Evolutionary conservation across 768 basidiomycete genomes (phyloP).

Genomic region (Terana coerulea): DNA sequence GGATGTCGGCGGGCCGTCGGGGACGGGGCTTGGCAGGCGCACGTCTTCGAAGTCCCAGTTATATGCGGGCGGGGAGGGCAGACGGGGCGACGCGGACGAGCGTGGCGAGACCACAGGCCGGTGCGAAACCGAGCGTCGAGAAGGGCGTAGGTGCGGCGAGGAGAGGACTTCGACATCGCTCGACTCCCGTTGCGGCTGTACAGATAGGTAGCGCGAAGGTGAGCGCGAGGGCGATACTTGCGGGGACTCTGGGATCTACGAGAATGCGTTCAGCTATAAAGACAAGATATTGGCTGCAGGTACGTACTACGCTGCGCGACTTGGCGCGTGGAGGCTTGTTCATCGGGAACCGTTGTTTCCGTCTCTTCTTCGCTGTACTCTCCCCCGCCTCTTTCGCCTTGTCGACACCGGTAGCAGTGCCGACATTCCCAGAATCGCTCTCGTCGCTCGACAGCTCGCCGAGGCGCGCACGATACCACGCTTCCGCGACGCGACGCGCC

Average conservation of each 20-base stretch:
- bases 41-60: too few relatives aligned
- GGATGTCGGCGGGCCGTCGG: background rate
- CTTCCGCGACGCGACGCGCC: background rate
- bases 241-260: background rate
- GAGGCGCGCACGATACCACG: background rate
- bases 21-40: background rate
- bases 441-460: background rate
- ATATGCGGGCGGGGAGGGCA: too few relatives aligned
- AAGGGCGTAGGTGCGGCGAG: background rate
- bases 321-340: background rate
- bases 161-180: background rate
- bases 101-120: background rate
- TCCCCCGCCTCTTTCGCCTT: background rate
- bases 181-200: background rate
- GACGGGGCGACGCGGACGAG: too few relatives aligned
- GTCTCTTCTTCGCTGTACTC: background rate
- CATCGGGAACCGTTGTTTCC: constrained; percentile 1
- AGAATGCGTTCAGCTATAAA: background rate
- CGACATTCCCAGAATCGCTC: too few relatives aligned
- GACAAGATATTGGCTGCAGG: too few relatives aligned
- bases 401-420: too few relatives aligned
- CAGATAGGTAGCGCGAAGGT: background rate
- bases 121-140: background rate
- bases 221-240: background rate
- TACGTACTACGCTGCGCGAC: background rate